These are phyloP conservation scores for Ceratocystis smalleyi DNA, from an alignment of 2,329 filamentous ascomycete species.

Conservation along the genomic window DNA sequence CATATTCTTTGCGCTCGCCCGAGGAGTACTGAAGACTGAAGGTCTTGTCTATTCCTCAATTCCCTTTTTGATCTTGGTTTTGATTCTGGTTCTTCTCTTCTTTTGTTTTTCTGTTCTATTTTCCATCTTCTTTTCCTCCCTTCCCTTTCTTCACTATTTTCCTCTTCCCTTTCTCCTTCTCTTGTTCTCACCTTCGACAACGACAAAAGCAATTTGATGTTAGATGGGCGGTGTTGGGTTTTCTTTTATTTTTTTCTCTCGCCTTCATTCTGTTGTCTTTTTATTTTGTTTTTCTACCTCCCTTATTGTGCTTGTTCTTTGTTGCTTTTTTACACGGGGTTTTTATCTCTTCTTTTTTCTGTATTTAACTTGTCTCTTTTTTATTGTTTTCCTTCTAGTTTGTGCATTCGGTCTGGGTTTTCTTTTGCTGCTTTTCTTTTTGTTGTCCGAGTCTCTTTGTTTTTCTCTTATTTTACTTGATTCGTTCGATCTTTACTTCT, in stretches of 20 bases:
- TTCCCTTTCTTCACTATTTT: neutral
- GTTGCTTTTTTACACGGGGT: conserved; percentile 19
- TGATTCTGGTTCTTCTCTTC: neutral
- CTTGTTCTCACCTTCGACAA: conserved; percentile 1
- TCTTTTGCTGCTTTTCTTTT: conserved; percentile 18
- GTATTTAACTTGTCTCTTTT: neutral
- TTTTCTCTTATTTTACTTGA: conserved; percentile 1
- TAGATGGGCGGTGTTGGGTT: conserved; percentile 12
- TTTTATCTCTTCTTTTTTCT: conserved; percentile 22
- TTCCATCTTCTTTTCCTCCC: neutral
- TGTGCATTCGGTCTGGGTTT: conserved; percentile 9
- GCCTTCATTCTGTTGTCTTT: conserved; percentile 23
- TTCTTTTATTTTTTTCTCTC: conserved; percentile 5
- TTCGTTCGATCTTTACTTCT: conserved; percentile 12
- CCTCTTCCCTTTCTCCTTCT: neutral
- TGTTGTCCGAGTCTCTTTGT: neutral
- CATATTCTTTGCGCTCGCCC: neutral
- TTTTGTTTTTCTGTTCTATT: neutral
- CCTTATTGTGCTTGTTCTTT: neutral
- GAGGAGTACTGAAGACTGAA: neutral
- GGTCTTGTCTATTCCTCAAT: neutral
- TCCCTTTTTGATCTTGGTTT: neutral
- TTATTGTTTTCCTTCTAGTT: conserved; percentile 4
- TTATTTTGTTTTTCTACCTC: conserved; percentile 23
- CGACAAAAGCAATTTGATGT: conserved; percentile 12